These are phyloP conservation scores for Delphinella strobiligena DNA, from an alignment of 2,329 filamentous ascomycete species.

Conservation along the genomic window DNA sequence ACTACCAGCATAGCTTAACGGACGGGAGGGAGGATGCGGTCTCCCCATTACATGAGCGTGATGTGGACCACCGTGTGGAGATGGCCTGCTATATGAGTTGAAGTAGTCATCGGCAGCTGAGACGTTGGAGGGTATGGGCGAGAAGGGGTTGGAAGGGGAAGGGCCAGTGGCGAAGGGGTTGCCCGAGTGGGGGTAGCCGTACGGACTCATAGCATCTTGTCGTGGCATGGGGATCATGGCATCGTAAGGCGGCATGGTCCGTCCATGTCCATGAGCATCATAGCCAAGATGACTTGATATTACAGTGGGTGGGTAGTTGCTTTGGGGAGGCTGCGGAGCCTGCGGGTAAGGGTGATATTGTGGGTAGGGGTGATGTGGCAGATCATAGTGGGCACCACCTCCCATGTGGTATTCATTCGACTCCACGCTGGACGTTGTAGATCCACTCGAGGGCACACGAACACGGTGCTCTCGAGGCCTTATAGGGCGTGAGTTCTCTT, in stretches of 20 bases:
- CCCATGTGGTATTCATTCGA: slow-evolving; percentile 18
- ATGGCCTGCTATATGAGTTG: background rate
- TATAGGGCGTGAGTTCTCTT: background rate
- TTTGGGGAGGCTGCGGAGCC: slow-evolving; percentile 20
- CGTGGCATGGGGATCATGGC: slow-evolving; percentile 15
- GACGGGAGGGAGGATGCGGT: background rate
- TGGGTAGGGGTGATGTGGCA: slow-evolving; percentile 13
- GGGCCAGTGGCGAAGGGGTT: slow-evolving; percentile 4
- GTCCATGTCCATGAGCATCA: background rate
- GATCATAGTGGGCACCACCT: slow-evolving; percentile 22
- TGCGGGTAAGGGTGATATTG: slow-evolving; percentile 13
- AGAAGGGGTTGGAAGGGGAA: slow-evolving; percentile 24
- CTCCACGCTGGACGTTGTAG: slow-evolving; percentile 30
- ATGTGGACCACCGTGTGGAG: background rate
- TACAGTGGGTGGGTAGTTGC: slow-evolving; percentile 25
- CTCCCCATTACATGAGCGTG: background rate
- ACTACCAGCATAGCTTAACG: background rate
- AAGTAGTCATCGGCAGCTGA: no score
- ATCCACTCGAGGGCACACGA: slow-evolving; percentile 22
- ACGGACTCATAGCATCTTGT: slow-evolving; percentile 19
- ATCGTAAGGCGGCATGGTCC: slow-evolving; percentile 3
- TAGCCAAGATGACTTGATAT: slow-evolving; percentile 16
- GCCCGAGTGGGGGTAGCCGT: slow-evolving; percentile 18
- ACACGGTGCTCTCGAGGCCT: slow-evolving; percentile 13
- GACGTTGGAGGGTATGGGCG: slow-evolving; percentile 9